These are phyloP conservation scores for Pascua guehoae DNA, from an alignment of 1,284 basidiomycete species.

Conservation along the genomic window DNA sequence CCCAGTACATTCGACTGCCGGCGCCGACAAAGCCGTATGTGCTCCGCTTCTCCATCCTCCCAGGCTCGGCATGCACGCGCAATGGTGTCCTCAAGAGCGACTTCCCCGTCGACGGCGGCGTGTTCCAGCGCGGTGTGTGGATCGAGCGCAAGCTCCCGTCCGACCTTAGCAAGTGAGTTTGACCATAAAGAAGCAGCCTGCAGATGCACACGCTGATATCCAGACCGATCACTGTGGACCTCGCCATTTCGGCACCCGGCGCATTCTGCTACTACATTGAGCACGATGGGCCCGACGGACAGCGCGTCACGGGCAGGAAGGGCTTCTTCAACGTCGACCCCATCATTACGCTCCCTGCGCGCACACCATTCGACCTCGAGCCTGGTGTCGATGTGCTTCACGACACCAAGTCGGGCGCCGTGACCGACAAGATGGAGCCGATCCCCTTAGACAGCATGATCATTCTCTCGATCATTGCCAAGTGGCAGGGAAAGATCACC, in stretches of 20 bases:
- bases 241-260: constrained; percentile 90
- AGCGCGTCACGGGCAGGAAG: constrained; percentile 68
- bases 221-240: constrained; percentile 84
- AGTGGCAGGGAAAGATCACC: constrained; percentile 86
- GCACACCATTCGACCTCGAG: constrained; percentile 57
- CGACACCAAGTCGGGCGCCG: constrained; percentile 54
- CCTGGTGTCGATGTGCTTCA: constrained; percentile 41
- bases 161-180: constrained; percentile 57
- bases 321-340: constrained; percentile 97
- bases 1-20: constrained; percentile 87
- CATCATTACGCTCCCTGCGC: constrained; percentile 67
- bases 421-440: constrained; percentile 46
- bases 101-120: constrained; percentile 85
- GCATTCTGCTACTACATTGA: constrained; percentile 92
- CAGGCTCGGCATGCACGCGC: constrained; percentile 79
- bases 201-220: constrained; percentile 24
- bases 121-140: constrained; percentile 73
- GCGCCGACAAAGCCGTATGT: constrained; percentile 85
- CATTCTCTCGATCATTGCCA: constrained; percentile 83
- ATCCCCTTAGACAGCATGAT: constrained; percentile 79
- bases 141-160: constrained; percentile 58
- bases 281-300: constrained; percentile 60
- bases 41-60: constrained; percentile 79
- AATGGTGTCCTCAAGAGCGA: constrained; percentile 90
- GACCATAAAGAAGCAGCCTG: neutral